Conservation (phyloP, 2,329 filamentous ascomycete species). For the Cladosporium halotolerans region DNA sequence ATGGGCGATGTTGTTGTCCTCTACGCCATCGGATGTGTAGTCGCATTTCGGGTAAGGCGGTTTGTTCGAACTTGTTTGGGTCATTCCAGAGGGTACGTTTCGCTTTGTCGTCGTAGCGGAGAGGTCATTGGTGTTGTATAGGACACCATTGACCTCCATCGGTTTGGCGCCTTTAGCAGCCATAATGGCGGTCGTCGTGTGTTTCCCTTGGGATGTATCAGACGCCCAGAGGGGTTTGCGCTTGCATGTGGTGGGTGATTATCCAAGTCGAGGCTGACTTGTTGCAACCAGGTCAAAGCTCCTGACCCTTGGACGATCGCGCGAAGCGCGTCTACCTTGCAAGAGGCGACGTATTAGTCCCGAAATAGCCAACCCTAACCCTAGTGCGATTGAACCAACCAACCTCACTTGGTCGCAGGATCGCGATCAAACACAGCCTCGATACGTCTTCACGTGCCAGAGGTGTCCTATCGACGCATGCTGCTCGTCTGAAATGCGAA, state of each 20-base stretch:
- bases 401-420: too few relatives aligned
- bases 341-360: background rate
- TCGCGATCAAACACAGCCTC: too few relatives aligned
- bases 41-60: constrained; percentile 37
- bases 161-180: constrained; percentile 8
- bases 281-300: background rate
- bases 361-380: too few relatives aligned
- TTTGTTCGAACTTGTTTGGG: constrained; percentile 28
- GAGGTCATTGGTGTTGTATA: constrained; percentile 4
- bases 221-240: background rate
- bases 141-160: constrained; percentile 7
- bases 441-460: too few relatives aligned
- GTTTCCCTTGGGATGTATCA: background rate
- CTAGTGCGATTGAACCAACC: too few relatives aligned
- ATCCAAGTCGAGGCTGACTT: too few relatives aligned
- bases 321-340: background rate
- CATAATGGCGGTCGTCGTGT: background rate
- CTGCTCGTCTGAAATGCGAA: too few relatives aligned
- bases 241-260: background rate
- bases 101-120: constrained; percentile 5
- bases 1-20: constrained; percentile 86
- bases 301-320: constrained; percentile 4
- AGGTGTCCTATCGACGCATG: too few relatives aligned
- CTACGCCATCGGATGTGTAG: constrained; percentile 72
- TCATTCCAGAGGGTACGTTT: background rate